Base-by-base conservation (phyloP, 1,284 basidiomycete genomes). In the Sporisorium scitamineum region DNA sequence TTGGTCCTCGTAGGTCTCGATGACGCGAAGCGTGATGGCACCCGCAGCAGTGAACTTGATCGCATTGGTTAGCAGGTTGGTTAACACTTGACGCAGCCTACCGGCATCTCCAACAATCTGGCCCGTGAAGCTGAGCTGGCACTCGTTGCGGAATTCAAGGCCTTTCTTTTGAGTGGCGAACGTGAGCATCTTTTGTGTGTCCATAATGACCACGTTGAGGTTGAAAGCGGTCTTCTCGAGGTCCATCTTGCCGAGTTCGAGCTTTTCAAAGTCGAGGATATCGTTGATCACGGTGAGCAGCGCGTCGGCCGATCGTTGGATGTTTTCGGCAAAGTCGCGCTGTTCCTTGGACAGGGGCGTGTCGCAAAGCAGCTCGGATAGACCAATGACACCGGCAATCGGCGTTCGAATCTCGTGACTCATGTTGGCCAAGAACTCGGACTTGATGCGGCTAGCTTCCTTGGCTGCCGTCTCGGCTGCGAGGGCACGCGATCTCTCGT, bases 391-490 rank as follows among this genome's bases (percentile, higher is more conserved):
- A 60, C 80, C 79, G 74, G 86, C 83, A 4, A 87, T 82, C 0
- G 87, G 87, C 22, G 85, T 87, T 27, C 87, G 81, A 18, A 88
- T 85, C 78, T 88, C 87, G 77, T 88, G 87, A 34, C 84, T 86
- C 78, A 85, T 82, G 82, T 85, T 69, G 79, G 85, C 58, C 79
- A 87, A 34, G 80, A 84, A 71, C 79, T 85, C 61, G 75, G 87
- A 78, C 84, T 87, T 86, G 86, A 88, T 83, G 86, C 87, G 70
- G 87, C 87, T 83, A 85, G 88, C 86, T 87, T 88, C 88, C 87
- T 88, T 70, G 82, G 86, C 86, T 2, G 85, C 85, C 0, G 80
- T 81, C 61, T 86, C 86, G 18, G 83, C 81, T 3, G 85, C 85
- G 20, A 83, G 77, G 1, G 85, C 80, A 9, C 79, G 68, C 16